Percentiles rank a stretch among this genome's conserved stretches.
phyloP scores from a whole-genome alignment of 257 asterid genomes.

The Primulina eburnea region DNA sequence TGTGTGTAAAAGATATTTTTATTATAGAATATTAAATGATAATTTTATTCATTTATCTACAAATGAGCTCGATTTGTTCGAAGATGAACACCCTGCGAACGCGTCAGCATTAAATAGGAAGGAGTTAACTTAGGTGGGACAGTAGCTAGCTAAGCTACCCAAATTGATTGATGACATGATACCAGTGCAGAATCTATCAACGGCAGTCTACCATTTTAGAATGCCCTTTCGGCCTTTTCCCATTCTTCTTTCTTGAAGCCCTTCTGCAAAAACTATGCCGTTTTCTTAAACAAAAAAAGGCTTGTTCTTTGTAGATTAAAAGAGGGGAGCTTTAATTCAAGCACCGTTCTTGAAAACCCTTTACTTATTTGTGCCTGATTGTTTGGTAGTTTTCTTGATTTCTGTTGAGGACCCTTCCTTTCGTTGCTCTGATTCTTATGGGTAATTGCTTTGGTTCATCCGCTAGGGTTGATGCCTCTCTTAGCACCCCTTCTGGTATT shows the following conservation, averaged over 20 bases:
- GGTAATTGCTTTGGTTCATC: slow-evolving; percentile 40
- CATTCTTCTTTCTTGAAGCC: not conserved
- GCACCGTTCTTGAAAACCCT: not conserved
- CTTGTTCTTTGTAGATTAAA: not conserved
- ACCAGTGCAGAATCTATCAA: not conserved
- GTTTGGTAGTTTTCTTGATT: not conserved
- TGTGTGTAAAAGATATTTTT: too few species aligned
- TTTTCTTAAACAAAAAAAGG: not conserved
- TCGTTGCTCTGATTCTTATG: slow-evolving; percentile 20
- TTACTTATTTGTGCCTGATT: not conserved
- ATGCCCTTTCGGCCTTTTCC: not conserved
- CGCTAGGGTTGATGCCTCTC: slow-evolving; percentile 34
- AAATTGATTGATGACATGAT: not conserved
- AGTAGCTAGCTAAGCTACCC: not conserved
- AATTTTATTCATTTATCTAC: not conserved
- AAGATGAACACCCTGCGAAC: not conserved
- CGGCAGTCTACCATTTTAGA: not conserved
- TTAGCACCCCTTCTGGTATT: slow-evolving; percentile 32
- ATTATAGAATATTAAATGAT: too few species aligned
- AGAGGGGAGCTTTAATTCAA: not conserved
- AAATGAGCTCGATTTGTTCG: not conserved
- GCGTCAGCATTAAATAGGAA: not conserved
- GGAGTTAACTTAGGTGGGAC: not conserved
- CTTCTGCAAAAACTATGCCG: not conserved
- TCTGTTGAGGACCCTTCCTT: not conserved